A percentile compares a stretch with the other conserved stretches of the same genome.
phyloP scores from a whole-genome alignment of 2,329 filamentous ascomycete genomes.

The Ophiocordyceps robertsii region DNA sequence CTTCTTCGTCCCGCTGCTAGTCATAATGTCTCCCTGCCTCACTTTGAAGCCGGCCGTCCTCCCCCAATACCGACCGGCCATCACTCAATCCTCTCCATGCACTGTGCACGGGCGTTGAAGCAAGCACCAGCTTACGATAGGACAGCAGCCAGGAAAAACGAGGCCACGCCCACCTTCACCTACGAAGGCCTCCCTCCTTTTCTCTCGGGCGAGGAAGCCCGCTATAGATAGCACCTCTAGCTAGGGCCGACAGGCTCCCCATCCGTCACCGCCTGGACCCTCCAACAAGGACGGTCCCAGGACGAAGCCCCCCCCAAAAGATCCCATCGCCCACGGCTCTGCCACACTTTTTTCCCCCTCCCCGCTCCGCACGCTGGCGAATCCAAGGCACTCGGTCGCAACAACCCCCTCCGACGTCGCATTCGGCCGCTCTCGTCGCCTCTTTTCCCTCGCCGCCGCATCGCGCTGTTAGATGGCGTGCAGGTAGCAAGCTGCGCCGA shows the following conservation, averaged over 20 bases:
- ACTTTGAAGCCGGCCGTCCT: too few species aligned
- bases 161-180: too few species aligned
- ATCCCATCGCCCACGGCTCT: background rate
- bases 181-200: too few species aligned
- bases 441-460: background rate
- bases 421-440: background rate
- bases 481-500: constrained; percentile 5
- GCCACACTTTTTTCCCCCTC: background rate
- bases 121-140: too few species aligned
- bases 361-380: background rate
- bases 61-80: too few species aligned
- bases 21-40: too few species aligned
- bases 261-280: constrained; percentile 11
- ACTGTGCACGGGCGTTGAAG: too few species aligned
- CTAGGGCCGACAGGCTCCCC: background rate
- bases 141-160: too few species aligned
- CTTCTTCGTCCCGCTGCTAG: too few species aligned
- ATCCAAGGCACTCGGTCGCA: background rate
- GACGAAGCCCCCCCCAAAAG: background rate
- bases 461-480: constrained; percentile 9
- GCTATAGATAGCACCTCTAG: background rate
- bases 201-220: too few species aligned
- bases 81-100: too few species aligned
- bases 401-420: constrained; percentile 1
- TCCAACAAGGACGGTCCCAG: background rate